These are phyloP conservation scores for Cocos nucifera DNA, from an alignment of 176 grass and related monocot species.

Conservation along the genomic window DNA sequence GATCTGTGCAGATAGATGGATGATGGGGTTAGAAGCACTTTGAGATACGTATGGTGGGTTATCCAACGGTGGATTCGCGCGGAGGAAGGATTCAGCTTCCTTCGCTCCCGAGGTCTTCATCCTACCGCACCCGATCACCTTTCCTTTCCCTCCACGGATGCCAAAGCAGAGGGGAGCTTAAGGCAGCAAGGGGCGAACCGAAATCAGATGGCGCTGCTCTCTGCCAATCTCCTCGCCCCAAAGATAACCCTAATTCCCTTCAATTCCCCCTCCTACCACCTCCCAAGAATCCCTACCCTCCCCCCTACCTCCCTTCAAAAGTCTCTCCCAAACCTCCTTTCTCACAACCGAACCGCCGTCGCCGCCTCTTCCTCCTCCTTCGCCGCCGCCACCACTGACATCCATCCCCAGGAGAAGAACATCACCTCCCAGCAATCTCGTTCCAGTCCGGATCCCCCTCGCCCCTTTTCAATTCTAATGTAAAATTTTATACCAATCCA, in stretches of 20 bases:
- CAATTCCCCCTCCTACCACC: background rate
- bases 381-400: slow-evolving; percentile 3
- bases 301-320: background rate
- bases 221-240: slow-evolving; percentile 11
- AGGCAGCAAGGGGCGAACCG: too few species aligned
- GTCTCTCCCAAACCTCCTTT: background rate
- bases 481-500: background rate
- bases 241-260: slow-evolving; percentile 1
- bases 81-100: too few species aligned
- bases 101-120: too few species aligned
- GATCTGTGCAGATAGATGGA: too few species aligned
- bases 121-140: too few species aligned
- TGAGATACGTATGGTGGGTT: too few species aligned
- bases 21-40: too few species aligned
- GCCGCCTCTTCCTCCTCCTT: slow-evolving; percentile 3
- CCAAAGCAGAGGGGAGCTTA: too few species aligned
- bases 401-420: slow-evolving; percentile 4
- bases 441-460: background rate
- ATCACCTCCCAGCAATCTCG: background rate
- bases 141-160: too few species aligned
- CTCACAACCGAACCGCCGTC: slow-evolving; percentile 1
- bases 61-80: too few species aligned
- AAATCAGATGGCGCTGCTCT: slow-evolving; percentile 24
- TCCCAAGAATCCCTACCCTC: slow-evolving; percentile 4
- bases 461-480: background rate